Percentiles rank a stretch among this genome's conserved stretches.
Evolutionary conservation across 768 basidiomycete genomes (phyloP).

Genomic region (Agaricus blazei): DNA sequence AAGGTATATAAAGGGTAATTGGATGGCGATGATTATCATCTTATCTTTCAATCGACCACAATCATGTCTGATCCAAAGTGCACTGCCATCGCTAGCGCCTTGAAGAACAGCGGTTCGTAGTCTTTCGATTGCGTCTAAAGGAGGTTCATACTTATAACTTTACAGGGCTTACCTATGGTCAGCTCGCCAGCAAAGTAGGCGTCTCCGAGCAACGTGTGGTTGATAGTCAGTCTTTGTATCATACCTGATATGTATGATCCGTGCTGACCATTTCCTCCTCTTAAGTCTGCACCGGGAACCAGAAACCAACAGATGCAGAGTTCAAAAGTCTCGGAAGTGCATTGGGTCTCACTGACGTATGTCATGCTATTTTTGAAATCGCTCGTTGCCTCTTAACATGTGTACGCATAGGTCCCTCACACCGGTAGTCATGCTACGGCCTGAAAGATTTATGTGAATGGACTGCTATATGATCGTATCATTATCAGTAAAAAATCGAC

Average conservation of each 20-base stretch:
- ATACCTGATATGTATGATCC: background rate
- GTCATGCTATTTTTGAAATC: background rate
- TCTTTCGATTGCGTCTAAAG: background rate
- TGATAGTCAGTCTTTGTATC: constrained; percentile 37
- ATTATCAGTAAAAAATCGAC: background rate
- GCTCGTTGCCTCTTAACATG: background rate
- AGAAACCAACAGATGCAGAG: constrained; percentile 40
- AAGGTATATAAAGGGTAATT: background rate
- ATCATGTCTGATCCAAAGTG: constrained; percentile 54
- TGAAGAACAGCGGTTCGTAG: constrained; percentile 41
- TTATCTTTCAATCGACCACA: constrained; percentile 7
- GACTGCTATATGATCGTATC: background rate
- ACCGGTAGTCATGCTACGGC: constrained; percentile 22
- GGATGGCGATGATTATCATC: background rate
- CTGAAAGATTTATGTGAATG: background rate
- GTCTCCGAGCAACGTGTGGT: constrained; percentile 41
- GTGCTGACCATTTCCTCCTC: background rate
- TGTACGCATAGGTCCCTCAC: constrained; percentile 20
- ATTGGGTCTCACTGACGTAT: constrained; percentile 37
- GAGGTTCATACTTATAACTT: background rate
- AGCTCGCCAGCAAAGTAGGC: constrained; percentile 44
- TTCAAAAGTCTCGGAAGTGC: constrained; percentile 41
- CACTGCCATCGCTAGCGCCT: constrained; percentile 50
- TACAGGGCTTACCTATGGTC: constrained; percentile 41
- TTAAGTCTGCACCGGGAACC: constrained; percentile 43